These are phyloP conservation scores for Neurospora sp. DNA, from an alignment of 495 filamentous ascomycete species.

Conservation along the genomic window DNA sequence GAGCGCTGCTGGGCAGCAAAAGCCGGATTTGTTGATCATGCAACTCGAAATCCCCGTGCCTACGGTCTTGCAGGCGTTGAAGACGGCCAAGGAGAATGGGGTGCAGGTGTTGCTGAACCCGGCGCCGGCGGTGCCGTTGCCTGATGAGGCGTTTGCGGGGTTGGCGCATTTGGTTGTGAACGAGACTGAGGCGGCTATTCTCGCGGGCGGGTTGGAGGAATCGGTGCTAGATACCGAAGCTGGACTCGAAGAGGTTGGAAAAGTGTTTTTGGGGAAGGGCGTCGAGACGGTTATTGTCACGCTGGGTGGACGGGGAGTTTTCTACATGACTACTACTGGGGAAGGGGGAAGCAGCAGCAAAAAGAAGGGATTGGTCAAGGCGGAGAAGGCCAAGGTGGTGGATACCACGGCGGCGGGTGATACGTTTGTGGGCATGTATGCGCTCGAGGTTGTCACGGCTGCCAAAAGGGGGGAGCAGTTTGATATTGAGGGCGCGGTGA, in stretches of 20 bases:
- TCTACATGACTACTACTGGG: constrained; percentile 33
- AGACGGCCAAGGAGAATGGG: constrained; percentile 36
- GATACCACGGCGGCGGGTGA: constrained; percentile 95
- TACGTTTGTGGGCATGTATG: constrained; percentile 86
- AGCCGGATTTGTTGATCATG: constrained; percentile 64
- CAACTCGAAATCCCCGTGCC: constrained; percentile 78
- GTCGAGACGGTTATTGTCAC: constrained; percentile 75
- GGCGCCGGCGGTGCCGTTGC: constrained; percentile 63
- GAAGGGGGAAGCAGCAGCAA: constrained; percentile 4
- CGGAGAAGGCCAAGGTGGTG: constrained; percentile 58
- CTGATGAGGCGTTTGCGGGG: constrained; percentile 51
- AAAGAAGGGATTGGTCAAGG: constrained; percentile 36
- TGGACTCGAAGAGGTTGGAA: constrained; percentile 34
- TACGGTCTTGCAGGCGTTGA: constrained; percentile 58
- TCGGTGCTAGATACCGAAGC: constrained; percentile 38
- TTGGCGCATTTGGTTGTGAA: constrained; percentile 82
- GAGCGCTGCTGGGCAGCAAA: constrained; percentile 26
- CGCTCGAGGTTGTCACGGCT: constrained; percentile 52
- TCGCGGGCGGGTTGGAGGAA: constrained; percentile 42
- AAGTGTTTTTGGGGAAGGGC: constrained; percentile 52
- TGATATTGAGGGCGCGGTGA: constrained; percentile 51
- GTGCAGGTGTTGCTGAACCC: constrained; percentile 72
- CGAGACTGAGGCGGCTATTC: constrained; percentile 75
- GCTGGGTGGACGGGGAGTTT: constrained; percentile 67
- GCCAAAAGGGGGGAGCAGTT: constrained; percentile 19